Evolutionary conservation across 768 basidiomycete species (phyloP).

Genomic region (Pleurotus platypus): DNA sequence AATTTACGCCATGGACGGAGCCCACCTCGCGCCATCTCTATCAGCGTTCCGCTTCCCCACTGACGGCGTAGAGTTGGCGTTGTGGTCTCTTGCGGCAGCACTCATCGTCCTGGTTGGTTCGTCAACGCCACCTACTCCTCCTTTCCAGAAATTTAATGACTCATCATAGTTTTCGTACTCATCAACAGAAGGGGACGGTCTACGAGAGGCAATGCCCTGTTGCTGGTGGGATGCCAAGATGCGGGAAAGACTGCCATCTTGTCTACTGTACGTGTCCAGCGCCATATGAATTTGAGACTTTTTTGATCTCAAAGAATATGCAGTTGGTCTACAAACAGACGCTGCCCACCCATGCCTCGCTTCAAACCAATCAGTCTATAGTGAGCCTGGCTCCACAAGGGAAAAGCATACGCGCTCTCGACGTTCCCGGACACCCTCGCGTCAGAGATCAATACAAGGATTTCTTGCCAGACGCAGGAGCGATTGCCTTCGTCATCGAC

Average conservation of each 20-base stretch:
- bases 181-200: slow-evolving; percentile 40
- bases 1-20: slow-evolving; percentile 1
- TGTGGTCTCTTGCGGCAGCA: slow-evolving; percentile 41
- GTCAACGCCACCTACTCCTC: slow-evolving; percentile 15
- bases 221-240: slow-evolving; percentile 74
- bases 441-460: slow-evolving; percentile 73
- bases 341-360: slow-evolving; percentile 69
- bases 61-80: slow-evolving; percentile 22
- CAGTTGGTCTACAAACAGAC: slow-evolving; percentile 67
- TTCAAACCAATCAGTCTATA: slow-evolving; percentile 65
- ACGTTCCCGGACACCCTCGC: slow-evolving; percentile 85
- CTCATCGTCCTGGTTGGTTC: slow-evolving; percentile 39
- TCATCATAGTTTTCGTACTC: slow-evolving; percentile 37
- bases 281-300: too few relatives aligned
- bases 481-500: slow-evolving; percentile 77
- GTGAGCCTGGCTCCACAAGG: slow-evolving; percentile 36
- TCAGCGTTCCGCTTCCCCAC: slow-evolving; percentile 16
- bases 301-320: neutral
- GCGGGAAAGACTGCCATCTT: slow-evolving; percentile 81
- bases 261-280: slow-evolving; percentile 49
- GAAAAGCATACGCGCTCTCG: slow-evolving; percentile 52
- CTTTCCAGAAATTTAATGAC: slow-evolving; percentile 1
- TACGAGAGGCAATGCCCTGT: slow-evolving; percentile 54
- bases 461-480: slow-evolving; percentile 57
- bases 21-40: slow-evolving; percentile 13